Base-by-base conservation (phyloP, 768 basidiomycete species). In the Lactarius vividus region DNA sequence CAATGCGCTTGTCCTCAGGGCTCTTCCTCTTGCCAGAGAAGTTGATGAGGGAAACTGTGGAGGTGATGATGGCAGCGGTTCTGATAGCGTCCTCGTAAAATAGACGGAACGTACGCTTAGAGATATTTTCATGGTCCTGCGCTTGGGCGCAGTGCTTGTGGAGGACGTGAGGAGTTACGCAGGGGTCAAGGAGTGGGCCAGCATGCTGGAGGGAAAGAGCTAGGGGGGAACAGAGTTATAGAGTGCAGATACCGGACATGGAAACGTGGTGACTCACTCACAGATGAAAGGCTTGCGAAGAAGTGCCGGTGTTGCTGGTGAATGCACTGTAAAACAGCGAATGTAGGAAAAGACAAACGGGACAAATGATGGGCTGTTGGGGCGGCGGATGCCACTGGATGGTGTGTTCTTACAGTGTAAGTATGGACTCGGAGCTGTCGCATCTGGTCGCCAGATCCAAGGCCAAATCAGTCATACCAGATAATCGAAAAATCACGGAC, bases 1-100 rank as follows among this genome's bases (percentile, higher is more conserved):
- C 97, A 74, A 99, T 98, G 68, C 97, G 95, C 86, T 98, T 99
- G 86, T 99, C 97, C 77, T 98, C 98, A 61, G 97, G 97, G 97
- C 97, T n/a, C 2, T 96, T 98, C 84, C 98, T 99, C 84, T 98
- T 98, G 31, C 97, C 97, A 11, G 95, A 97, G 74, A 98, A 98
- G 85, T 99, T 99, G 88, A 99, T 99, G 73, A 99, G 82, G 23
- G 97, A 94, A 59, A 96, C 97, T 6, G 88, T 92, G 35, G 92
- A 88, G 63, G 97, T 96, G 80, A 99, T 91, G 81, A 99, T 92
- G 72, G 97, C 97, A 65, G 96, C 97, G 78, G 98, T 96, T 71
- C 94, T 88, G 80, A 98, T 89, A 72, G 97, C 97, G 72, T 99
- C 97, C 75, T 99, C 97, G 79, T 97, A 97, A 53, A 96, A 88